phyloP scores from a whole-genome alignment of 768 basidiomycete species.

The Naganishia randhawae region DNA sequence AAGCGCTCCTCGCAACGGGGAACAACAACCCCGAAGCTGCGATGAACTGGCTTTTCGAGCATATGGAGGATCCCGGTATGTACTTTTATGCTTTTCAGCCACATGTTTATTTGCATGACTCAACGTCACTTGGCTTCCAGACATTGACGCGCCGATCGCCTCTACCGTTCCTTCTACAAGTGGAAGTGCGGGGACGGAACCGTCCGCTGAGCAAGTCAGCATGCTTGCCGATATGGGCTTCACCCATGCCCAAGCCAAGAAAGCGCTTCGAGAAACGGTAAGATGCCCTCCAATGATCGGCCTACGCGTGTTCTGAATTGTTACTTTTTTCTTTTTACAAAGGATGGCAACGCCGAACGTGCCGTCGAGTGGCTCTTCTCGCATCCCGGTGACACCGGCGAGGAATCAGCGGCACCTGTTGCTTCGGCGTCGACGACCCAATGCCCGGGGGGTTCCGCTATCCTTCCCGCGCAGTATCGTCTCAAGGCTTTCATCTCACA shows the following conservation, averaged over 20 bases:
- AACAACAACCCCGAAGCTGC: conserved; percentile 67
- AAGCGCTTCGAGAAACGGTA: conserved; percentile 82
- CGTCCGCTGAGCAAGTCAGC: conserved; percentile 65
- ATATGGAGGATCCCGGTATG: conserved; percentile 89
- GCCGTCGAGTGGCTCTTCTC: conserved; percentile 96
- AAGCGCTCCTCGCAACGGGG: conserved; percentile 83
- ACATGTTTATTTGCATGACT: background rate
- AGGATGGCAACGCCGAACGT: conserved; percentile 73
- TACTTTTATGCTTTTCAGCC: background rate
- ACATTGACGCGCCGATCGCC: conserved; percentile 75
- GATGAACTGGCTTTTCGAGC: conserved; percentile 92
- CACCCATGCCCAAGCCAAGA: conserved; percentile 71
- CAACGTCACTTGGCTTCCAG: conserved; percentile 52
- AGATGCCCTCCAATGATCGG: conserved; percentile 37
- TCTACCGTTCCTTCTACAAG: conserved; percentile 37
- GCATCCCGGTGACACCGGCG: conserved; percentile 81
- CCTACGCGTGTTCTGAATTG: background rate
- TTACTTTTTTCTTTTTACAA: background rate
- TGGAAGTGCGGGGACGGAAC: conserved; percentile 55
- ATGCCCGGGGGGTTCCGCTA: conserved; percentile 56
- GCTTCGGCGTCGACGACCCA: conserved; percentile 46
- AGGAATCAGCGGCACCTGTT: conserved; percentile 47
- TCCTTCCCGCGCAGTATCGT: conserved; percentile 69
- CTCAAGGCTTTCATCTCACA: conserved; percentile 95
- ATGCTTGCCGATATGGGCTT: conserved; percentile 92